Conservation (phyloP, 305 asterid genomes). For the Solanum chacoense region DNA sequence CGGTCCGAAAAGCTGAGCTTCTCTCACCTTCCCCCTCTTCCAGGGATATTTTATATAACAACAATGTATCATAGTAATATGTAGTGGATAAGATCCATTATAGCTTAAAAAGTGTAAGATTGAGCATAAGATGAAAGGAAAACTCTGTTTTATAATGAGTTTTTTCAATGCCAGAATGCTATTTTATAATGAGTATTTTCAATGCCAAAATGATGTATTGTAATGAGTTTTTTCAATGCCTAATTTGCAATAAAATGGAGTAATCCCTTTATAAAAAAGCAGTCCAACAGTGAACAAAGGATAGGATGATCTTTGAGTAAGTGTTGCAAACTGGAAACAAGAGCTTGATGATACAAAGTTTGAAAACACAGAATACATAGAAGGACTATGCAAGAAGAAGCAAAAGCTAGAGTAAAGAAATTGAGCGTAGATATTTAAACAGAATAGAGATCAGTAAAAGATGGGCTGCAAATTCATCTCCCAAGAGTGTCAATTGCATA, state of each 20-base stretch:
- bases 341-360: background rate
- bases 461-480: background rate
- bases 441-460: background rate
- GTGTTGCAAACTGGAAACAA: background rate
- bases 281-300: background rate
- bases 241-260: background rate
- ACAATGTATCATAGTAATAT: background rate
- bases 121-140: background rate
- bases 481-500: background rate
- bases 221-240: background rate
- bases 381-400: background rate
- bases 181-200: background rate
- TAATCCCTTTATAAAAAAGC: background rate
- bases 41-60: background rate
- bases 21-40: background rate
- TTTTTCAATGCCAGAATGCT: background rate
- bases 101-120: background rate
- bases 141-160: background rate
- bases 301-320: background rate
- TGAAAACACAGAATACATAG: background rate
- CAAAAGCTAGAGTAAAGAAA: background rate
- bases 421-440: background rate
- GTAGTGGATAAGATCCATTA: background rate
- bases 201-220: background rate
- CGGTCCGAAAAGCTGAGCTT: background rate